Evolutionary conservation across 2,329 filamentous ascomycete genomes (phyloP).

Genomic region (Hypoxylon sp.): DNA sequence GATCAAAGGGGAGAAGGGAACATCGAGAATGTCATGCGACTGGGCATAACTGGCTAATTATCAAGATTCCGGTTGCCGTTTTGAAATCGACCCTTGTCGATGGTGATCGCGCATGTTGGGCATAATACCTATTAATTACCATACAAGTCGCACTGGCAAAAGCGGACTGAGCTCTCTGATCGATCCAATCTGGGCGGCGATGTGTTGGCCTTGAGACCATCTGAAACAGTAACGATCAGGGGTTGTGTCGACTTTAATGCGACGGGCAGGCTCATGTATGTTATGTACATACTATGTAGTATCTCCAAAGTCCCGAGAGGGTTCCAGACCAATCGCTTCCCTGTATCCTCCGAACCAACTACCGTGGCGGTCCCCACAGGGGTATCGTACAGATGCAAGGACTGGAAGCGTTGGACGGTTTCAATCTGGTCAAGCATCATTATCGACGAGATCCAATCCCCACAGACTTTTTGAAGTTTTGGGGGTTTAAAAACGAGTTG

Average conservation of each 20-base stretch:
- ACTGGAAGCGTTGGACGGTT: too few species aligned
- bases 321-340: slow-evolving; percentile 13
- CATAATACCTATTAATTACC: too few species aligned
- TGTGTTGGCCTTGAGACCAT: slow-evolving; percentile 47
- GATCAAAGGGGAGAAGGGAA: slow-evolving; percentile 29
- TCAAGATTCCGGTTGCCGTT: slow-evolving; percentile 17
- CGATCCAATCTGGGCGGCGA: slow-evolving; percentile 36
- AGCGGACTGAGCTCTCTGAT: slow-evolving; percentile 34
- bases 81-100: slow-evolving; percentile 13
- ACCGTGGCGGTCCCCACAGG: slow-evolving; percentile 26
- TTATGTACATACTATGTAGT: too few species aligned
- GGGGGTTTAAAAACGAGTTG: slow-evolving; percentile 1
- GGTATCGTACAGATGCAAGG: slow-evolving; percentile 7
- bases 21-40: slow-evolving; percentile 37
- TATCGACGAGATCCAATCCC: slow-evolving; percentile 12
- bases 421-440: too few species aligned
- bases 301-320: too few species aligned
- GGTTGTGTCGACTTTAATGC: too few species aligned
- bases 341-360: too few species aligned
- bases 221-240: slow-evolving; percentile 49
- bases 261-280: too few species aligned
- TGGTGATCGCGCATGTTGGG: slow-evolving; percentile 25
- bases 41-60: slow-evolving; percentile 35
- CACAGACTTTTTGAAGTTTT: slow-evolving; percentile 9
- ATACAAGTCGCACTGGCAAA: slow-evolving; percentile 15